phyloP scores from a whole-genome alignment of 768 basidiomycete species.

The Cystofilobasidium capitatum region DNA sequence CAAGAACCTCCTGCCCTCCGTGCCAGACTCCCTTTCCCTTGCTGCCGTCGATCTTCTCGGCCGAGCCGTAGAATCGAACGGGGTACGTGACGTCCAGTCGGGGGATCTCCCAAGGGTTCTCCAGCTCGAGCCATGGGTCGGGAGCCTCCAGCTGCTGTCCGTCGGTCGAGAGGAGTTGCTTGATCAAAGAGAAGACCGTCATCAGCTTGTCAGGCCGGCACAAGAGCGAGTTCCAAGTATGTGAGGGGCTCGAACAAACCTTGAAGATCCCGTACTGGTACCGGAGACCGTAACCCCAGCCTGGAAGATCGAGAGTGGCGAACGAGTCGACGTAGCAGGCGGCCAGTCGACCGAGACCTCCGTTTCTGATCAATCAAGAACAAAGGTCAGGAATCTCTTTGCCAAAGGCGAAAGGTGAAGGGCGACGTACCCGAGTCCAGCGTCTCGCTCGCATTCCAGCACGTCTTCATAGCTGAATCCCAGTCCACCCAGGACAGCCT shows the following conservation, averaged over 20 bases:
- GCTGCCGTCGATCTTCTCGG: conserved; percentile 50
- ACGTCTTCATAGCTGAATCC: conserved; percentile 51
- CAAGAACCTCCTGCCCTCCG: conserved; percentile 87
- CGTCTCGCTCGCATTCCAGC: conserved; percentile 74
- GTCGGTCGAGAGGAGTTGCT: conserved; percentile 29
- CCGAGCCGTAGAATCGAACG: conserved; percentile 77
- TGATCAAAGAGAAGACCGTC: neutral
- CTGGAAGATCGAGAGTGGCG: conserved; percentile 77
- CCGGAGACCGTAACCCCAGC: conserved; percentile 89
- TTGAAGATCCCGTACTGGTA: conserved; percentile 95
- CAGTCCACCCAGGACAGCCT: conserved; percentile 57
- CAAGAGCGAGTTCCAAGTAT: neutral
- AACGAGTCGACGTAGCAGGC: conserved; percentile 90
- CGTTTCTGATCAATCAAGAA: conserved; percentile 5
- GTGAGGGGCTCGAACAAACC: conserved; percentile 52
- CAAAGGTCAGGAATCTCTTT: neutral
- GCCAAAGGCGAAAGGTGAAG: neutral
- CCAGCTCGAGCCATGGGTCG: conserved; percentile 77
- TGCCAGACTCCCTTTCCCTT: conserved; percentile 43
- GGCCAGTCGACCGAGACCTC: conserved; percentile 82
- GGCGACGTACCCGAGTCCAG: conserved; percentile 57
- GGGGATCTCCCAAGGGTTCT: conserved; percentile 40
- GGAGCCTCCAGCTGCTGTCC: conserved; percentile 43
- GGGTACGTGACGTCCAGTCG: conserved; percentile 53
- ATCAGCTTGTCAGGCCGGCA: neutral